Evolutionary conservation across 2,329 filamentous ascomycete species (phyloP), one percentile per base, ranked within the genome.

Genomic region (Thyridium curvatum): DNA sequence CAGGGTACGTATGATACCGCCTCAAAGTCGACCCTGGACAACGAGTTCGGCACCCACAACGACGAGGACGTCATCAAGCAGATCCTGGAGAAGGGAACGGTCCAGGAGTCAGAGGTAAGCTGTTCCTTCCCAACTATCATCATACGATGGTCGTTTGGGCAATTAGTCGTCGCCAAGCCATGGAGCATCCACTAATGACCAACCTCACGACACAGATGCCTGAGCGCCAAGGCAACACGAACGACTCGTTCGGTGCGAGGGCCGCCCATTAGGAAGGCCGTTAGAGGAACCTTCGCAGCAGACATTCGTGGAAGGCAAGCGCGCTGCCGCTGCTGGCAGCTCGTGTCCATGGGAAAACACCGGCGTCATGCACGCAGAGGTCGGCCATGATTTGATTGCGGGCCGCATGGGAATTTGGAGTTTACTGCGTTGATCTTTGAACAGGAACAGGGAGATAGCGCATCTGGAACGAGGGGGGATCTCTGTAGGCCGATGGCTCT

Each of bases 21-120:
- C 8, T 84, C 86, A 51, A 86, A 94, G 49, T 65, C 71, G 32
- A 72, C 72, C 34, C 72, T 98, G 4, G 82, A 93, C 55, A 84
- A 81, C 50, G 90, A 97, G 67, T 98, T 98, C 52, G 88, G 86
- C 50, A 91, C 87, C 12, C 66, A 72, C 51, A 72, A 81, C 39
- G 82, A 88, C 17, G 90, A 96, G 8, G 85, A 91, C 1, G 82
- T 84, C 42, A 83, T 97, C 55, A 78, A 78, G 65, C 69, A 79
- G 65, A 95, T 98, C 46, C 69, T 97, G 32, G 75, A 87, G 66
- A 77, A 78, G 59, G 91, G 91, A 16, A 70, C 70, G 13, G 59
- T 83, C 40, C 83, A 93, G 64, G 74, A 78, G 53, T 49, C 64
- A 14, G 65, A 74, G 63, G 74, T 77, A 49, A 59, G 63, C 52